Conservation (phyloP, 805 yeast genomes). For the Wickerhamiella galacta region DNA sequence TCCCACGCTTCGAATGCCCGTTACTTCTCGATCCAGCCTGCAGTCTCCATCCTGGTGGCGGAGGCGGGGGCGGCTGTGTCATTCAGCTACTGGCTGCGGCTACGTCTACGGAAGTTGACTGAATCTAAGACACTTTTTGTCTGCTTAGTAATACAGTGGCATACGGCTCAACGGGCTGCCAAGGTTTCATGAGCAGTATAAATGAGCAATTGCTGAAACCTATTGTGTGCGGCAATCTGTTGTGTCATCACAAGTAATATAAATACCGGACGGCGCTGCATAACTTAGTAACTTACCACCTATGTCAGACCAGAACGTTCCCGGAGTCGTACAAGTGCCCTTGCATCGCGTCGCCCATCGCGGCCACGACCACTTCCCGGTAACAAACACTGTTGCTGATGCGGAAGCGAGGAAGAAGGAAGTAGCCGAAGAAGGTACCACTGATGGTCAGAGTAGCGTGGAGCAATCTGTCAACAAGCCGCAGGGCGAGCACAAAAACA, state of each 20-base stretch:
- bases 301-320: background rate
- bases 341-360: background rate
- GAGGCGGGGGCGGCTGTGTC: background rate
- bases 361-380: background rate
- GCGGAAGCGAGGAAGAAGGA: background rate
- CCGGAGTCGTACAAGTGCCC: background rate
- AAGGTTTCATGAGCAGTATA: too few relatives aligned
- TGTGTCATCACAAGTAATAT: background rate
- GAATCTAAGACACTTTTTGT: too few relatives aligned
- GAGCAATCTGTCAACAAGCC: background rate
- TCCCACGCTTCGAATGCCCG: background rate
- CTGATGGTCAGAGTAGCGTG: background rate
- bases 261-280: background rate
- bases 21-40: background rate
- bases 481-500: background rate
- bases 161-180: too few relatives aligned
- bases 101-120: too few relatives aligned
- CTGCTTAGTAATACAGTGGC: too few relatives aligned
- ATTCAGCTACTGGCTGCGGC: background rate
- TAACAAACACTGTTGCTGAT: too few relatives aligned
- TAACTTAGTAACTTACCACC: background rate
- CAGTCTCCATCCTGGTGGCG: background rate
- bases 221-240: background rate
- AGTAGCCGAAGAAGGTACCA: background rate
- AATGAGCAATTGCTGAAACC: too few relatives aligned